Evolutionary conservation across 148 eudicot species (phyloP).

Genomic region (Bassia scoparia): DNA sequence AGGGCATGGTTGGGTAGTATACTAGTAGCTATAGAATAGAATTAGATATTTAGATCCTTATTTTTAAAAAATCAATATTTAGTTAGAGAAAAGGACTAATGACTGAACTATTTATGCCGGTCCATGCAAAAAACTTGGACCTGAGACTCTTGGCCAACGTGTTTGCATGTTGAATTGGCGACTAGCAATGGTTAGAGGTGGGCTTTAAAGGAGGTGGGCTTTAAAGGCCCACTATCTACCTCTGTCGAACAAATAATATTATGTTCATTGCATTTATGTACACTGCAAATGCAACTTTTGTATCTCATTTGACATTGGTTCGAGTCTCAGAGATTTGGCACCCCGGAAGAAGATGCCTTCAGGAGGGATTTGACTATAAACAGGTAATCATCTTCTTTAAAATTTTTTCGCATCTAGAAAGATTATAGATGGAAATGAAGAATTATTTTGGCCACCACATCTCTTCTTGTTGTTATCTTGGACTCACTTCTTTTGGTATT

Average conservation of each 20-base stretch:
- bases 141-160: background rate
- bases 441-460: background rate
- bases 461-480: background rate
- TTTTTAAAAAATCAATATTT: no score
- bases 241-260: background rate
- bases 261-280: background rate
- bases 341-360: conserved; percentile 89
- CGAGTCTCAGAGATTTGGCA: conserved; percentile 76
- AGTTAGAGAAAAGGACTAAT: no score
- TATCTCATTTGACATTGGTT: conserved; percentile 17
- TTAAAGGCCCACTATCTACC: background rate
- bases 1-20: no score
- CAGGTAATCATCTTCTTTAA: conserved; percentile 46
- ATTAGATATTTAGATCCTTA: no score
- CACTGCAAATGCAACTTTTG: background rate
- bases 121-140: background rate
- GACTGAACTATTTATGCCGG: background rate
- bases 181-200: no score
- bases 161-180: background rate
- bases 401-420: background rate
- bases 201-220: background rate
- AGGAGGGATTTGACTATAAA: conserved; percentile 97
- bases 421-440: background rate
- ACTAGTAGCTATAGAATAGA: no score
- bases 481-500: background rate